phyloP scores from a whole-genome alignment of 805 yeast species.

The Candida tibetensis region DNA sequence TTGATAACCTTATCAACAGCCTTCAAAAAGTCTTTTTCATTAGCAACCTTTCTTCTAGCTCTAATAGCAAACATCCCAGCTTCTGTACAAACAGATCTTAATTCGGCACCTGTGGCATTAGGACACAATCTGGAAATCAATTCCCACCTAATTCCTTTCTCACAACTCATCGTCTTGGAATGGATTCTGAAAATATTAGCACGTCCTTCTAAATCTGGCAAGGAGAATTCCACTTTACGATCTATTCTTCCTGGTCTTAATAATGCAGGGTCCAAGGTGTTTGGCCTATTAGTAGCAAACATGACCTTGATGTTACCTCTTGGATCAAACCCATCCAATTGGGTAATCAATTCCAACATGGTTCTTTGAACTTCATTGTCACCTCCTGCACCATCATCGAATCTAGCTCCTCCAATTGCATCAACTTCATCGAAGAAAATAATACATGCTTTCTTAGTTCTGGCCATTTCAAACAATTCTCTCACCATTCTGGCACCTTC shows the following conservation, averaged over 20 bases:
- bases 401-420: conserved; percentile 99
- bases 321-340: conserved; percentile 97
- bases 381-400: conserved; percentile 99
- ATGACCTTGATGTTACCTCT: conserved; percentile 98
- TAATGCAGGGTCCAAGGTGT: conserved; percentile 95
- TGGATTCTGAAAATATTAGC: conserved; percentile 97
- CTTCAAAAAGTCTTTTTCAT: conserved; percentile 95
- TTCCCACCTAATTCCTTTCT: conserved; percentile 98
- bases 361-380: conserved; percentile 99
- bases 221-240: conserved; percentile 94
- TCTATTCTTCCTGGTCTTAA: conserved; percentile 98
- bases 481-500: conserved; percentile 99
- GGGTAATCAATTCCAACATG: conserved; percentile 96
- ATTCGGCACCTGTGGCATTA: conserved; percentile 97
- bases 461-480: conserved; percentile 98
- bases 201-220: conserved; percentile 96
- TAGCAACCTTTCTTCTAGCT: conserved; percentile 96
- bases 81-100: conserved; percentile 97
- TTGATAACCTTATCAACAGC: conserved; percentile 98
- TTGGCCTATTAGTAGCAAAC: conserved; percentile 99
- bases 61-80: conserved; percentile 99
- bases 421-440: conserved; percentile 98
- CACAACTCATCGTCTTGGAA: conserved; percentile 96
- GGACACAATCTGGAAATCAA: conserved; percentile 96
- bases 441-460: conserved; percentile 96